These are phyloP conservation scores for Petunia hybrid DNA, from an alignment of 305 asterid species.

Conservation along the genomic window DNA sequence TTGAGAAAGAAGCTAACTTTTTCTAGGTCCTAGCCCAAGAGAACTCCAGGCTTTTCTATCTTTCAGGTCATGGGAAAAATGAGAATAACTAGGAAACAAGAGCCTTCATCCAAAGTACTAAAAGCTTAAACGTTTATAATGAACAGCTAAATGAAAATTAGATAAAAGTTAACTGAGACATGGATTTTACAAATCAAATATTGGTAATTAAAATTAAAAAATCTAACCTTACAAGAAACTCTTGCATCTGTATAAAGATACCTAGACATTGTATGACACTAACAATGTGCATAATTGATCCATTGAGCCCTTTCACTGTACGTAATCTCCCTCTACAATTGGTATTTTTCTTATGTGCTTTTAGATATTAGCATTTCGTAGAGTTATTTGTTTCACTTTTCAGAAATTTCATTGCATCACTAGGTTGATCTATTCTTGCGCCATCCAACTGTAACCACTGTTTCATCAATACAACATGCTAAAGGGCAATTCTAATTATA, in stretches of 20 bases:
- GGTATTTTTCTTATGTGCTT: not conserved
- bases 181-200: not conserved
- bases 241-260: not conserved
- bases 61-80: not conserved
- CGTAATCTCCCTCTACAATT: not conserved
- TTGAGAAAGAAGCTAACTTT: too few species aligned
- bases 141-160: not conserved
- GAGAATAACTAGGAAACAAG: not conserved
- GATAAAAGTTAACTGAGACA: not conserved
- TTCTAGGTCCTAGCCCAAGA: too few species aligned
- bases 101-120: not conserved
- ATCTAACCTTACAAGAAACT: slow-evolving; percentile 25
- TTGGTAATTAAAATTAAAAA: slow-evolving; percentile 3
- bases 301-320: not conserved
- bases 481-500: not conserved
- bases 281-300: not conserved
- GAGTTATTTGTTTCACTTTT: not conserved
- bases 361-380: not conserved
- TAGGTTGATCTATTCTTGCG: not conserved
- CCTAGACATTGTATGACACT: not conserved
- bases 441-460: not conserved
- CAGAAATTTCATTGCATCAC: not conserved
- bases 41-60: not conserved
- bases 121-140: not conserved
- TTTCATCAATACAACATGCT: not conserved